phyloP scores from a whole-genome alignment of 2,329 filamentous ascomycete species.

The Incumbomyces lentus region DNA sequence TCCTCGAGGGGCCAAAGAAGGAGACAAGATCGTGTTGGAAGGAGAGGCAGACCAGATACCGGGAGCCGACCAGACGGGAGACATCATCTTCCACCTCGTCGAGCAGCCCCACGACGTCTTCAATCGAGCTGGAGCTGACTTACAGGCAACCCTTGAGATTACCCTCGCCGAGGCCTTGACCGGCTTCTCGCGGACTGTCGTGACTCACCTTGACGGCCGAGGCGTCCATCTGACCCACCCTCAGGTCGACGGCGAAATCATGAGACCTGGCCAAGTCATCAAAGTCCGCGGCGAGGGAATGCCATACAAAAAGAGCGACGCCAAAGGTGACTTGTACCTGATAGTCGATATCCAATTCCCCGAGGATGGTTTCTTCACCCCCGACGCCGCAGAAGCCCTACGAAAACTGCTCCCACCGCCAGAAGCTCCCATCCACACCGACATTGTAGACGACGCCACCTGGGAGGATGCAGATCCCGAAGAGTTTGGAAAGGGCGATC shows the following conservation, averaged over 20 bases:
- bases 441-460: conserved; percentile 76
- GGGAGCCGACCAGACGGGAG: conserved; percentile 69
- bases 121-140: conserved; percentile 69
- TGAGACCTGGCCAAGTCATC: conserved; percentile 74
- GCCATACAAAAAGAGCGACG: conserved; percentile 78
- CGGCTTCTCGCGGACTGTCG: conserved; percentile 79
- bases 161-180: conserved; percentile 73
- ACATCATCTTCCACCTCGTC: conserved; percentile 80
- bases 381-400: conserved; percentile 57
- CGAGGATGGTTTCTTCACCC: conserved; percentile 68
- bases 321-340: conserved; percentile 78
- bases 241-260: conserved; percentile 64
- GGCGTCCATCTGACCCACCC: conserved; percentile 74
- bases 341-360: conserved; percentile 81
- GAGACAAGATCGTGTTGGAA: conserved; percentile 79
- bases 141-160: conserved; percentile 71
- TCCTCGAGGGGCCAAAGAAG: conserved; percentile 42
- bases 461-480: conserved; percentile 79
- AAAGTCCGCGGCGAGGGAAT: conserved; percentile 87
- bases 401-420: conserved; percentile 62
- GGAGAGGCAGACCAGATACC: conserved; percentile 91
- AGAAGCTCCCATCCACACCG: conserved; percentile 53
- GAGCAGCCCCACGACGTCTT: conserved; percentile 77
- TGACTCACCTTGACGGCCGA: conserved; percentile 87
- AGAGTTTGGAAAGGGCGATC: conserved; percentile 43